Conservation (phyloP, 176 grass and related monocot genomes). For the Aegilops speltoides region DNA sequence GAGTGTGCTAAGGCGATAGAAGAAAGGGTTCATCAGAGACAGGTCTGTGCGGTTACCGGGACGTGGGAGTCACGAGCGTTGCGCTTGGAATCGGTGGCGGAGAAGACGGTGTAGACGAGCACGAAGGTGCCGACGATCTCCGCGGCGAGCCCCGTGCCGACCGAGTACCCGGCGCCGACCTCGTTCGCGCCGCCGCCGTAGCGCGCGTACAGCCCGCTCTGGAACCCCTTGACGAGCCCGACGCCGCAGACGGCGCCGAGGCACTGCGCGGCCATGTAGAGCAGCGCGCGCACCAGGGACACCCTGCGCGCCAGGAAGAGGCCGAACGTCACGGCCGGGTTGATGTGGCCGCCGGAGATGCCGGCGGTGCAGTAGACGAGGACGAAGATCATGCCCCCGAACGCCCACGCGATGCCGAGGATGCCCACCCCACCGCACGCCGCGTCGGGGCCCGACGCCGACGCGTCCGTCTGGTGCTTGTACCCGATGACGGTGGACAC, state of each 20-base stretch:
- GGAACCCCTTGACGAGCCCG: conserved; percentile 77
- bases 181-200: conserved; percentile 79
- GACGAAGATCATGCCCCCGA: conserved; percentile 84
- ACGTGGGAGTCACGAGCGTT: conserved; percentile 78
- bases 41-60: conserved; percentile 34
- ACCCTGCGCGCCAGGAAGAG: conserved; percentile 10
- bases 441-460: conserved; percentile 1
- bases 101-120: conserved; percentile 95
- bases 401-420: conserved; percentile 76
- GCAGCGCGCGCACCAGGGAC: conserved; percentile 66
- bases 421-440: conserved; percentile 61
- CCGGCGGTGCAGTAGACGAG: conserved; percentile 92
- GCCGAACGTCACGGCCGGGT: conserved; percentile 67
- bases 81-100: conserved; percentile 85
- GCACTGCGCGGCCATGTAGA: conserved; percentile 71
- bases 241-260: conserved; percentile 77
- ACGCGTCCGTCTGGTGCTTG: conserved; percentile 39
- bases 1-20: neutral
- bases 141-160: conserved; percentile 59
- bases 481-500: conserved; percentile 48
- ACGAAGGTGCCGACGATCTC: conserved; percentile 92
- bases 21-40: no score
- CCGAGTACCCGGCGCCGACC: conserved; percentile 62
- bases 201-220: conserved; percentile 41
- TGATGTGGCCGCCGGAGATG: conserved; percentile 62